A percentile compares a stretch with the other conserved stretches of the same genome.
Evolutionary conservation across 371 early-diverging fungal species (phyloP).

Genomic region (Mortierella sp.): DNA sequence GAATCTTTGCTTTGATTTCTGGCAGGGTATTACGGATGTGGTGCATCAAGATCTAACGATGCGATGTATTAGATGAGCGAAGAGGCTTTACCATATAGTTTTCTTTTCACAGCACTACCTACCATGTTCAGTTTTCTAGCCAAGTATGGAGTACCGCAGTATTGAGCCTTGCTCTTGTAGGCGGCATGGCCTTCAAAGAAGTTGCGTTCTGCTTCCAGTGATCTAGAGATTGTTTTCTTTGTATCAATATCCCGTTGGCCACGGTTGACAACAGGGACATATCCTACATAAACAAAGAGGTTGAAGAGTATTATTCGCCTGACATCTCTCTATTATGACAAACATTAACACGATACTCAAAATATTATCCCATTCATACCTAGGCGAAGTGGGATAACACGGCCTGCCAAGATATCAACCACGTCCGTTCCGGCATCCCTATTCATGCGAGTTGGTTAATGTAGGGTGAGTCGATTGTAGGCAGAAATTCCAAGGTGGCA

Average conservation of each 20-base stretch:
- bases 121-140: slow-evolving; percentile 96
- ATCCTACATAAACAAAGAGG: slow-evolving; percentile 65
- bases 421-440: slow-evolving; percentile 99
- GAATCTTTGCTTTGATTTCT: slow-evolving; percentile 97
- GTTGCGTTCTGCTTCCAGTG: slow-evolving; percentile 89
- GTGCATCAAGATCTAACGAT: slow-evolving; percentile 92
- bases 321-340: not conserved
- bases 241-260: slow-evolving; percentile 96
- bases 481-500: not conserved
- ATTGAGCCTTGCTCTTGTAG: slow-evolving; percentile 95
- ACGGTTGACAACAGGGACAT: slow-evolving; percentile 93
- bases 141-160: slow-evolving; percentile 98
- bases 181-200: slow-evolving; percentile 96
- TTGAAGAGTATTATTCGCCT: not conserved
- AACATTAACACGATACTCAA: not conserved
- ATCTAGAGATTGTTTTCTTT: slow-evolving; percentile 89
- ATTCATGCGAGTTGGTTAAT: not conserved
- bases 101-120: slow-evolving; percentile 3
- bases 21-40: slow-evolving; percentile 97
- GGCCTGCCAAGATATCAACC: slow-evolving; percentile 97
- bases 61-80: not conserved
- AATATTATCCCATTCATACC: not conserved
- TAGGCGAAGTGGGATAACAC: slow-evolving; percentile 94
- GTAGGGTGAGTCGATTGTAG: not conserved
- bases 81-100: not conserved